phyloP scores from a whole-genome alignment of 2,329 filamentous ascomycete species.

The Zalaria sp. region DNA sequence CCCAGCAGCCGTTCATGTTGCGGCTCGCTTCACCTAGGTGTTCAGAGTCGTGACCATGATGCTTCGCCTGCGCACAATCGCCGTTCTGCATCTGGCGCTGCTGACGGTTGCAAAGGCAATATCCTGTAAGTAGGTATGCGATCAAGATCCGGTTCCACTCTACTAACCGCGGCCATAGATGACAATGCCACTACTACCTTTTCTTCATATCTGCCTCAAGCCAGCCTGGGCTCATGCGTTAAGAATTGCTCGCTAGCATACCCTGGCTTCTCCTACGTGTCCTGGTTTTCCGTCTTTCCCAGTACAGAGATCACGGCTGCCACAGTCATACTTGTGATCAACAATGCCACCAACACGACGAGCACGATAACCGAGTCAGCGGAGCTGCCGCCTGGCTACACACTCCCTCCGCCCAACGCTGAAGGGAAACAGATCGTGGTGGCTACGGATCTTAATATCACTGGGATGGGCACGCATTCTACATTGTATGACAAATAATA shows the following conservation, averaged over 20 bases:
- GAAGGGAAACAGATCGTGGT: not conserved
- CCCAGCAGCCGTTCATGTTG: too few relatives aligned
- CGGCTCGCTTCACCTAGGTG: too few relatives aligned
- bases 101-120: too few relatives aligned
- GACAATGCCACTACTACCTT: not conserved
- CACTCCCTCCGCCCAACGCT: not conserved
- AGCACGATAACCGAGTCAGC: not conserved
- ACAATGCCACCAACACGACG: not conserved
- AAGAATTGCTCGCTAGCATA: not conserved
- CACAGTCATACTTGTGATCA: not conserved
- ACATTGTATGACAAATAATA: too few relatives aligned
- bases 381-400: not conserved
- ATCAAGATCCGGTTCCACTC: too few relatives aligned
- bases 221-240: not conserved
- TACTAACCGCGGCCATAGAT: too few relatives aligned
- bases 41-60: too few relatives aligned
- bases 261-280: not conserved
- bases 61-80: too few relatives aligned
- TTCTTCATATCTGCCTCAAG: not conserved
- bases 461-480: too few relatives aligned
- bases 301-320: constrained; percentile 1
- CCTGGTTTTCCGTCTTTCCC: not conserved
- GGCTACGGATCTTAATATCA: not conserved
- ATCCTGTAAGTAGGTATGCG: too few relatives aligned
- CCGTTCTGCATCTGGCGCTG: too few relatives aligned